Evolutionary conservation across 2,329 filamentous ascomycete genomes (phyloP).

Genomic region (Botrytis pseudocinerea): DNA sequence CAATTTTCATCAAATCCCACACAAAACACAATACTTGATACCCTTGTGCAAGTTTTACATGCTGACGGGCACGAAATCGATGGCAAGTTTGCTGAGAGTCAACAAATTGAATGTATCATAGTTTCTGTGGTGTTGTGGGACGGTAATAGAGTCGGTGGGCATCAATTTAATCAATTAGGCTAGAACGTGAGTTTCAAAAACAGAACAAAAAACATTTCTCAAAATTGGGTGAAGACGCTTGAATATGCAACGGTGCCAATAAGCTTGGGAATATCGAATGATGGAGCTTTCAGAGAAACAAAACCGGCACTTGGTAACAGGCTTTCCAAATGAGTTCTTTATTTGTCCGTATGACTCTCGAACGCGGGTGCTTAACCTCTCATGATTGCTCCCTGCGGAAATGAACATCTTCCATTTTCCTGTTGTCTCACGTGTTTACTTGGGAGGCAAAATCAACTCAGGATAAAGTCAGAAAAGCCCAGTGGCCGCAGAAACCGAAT

Average conservation of each 20-base stretch:
- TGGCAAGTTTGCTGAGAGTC: conserved; percentile 17
- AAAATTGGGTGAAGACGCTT: not conserved
- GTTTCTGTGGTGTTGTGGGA: conserved; percentile 10
- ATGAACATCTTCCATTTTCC: not conserved
- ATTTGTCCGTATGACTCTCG: not conserved
- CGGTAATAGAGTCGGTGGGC: not conserved
- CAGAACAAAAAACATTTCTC: not conserved
- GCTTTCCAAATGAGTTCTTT: not conserved
- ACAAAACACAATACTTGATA: not conserved
- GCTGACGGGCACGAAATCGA: not conserved
- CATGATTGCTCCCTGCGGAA: not conserved
- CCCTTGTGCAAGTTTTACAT: conserved; percentile 13
- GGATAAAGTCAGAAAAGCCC: not conserved
- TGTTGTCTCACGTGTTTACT: not conserved
- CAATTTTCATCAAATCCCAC: not conserved
- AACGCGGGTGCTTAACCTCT: too few species aligned
- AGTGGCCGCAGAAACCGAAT: not conserved
- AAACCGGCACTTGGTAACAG: not conserved
- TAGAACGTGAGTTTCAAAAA: conserved; percentile 1
- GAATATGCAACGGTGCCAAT: too few species aligned
- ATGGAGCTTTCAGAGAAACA: not conserved
- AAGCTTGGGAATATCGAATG: not conserved
- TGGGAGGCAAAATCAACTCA: not conserved
- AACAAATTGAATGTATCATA: conserved; percentile 12
- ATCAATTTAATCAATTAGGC: conserved; percentile 10